Evolutionary conservation across 2,329 filamentous ascomycete genomes (phyloP).

Genomic region (Corynespora cassiicola): DNA sequence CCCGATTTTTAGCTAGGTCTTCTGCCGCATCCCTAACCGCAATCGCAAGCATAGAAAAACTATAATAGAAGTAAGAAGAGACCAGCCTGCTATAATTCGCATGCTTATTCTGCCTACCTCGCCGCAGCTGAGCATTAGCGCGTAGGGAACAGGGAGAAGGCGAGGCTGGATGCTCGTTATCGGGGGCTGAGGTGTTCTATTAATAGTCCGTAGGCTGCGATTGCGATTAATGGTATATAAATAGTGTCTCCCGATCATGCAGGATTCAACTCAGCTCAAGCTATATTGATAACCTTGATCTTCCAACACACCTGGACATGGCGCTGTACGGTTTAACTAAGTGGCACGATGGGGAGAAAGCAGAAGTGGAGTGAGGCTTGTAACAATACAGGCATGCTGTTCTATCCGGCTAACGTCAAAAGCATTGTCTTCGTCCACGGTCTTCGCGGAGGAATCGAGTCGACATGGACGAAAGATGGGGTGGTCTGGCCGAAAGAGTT

Average conservation of each 20-base stretch:
- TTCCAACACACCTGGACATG: conserved; percentile 3
- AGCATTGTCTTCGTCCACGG: conserved; percentile 10
- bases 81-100: background rate
- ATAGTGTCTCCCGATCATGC: conserved; percentile 1
- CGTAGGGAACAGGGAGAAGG: conserved; percentile 1
- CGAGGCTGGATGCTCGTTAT: conserved; percentile 2
- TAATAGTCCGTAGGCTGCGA: conserved; percentile 4
- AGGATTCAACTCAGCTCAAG: conserved; percentile 2
- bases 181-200: conserved; percentile 4
- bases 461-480: conserved; percentile 7
- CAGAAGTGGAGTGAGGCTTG: conserved; percentile 6
- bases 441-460: conserved; percentile 5
- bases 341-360: conserved; percentile 6
- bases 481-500: conserved; percentile 8
- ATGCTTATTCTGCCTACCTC: conserved; percentile 1
- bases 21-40: too few species aligned
- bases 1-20: too few species aligned
- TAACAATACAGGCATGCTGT: conserved; percentile 4
- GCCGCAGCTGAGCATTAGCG: conserved; percentile 1
- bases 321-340: conserved; percentile 2
- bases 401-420: conserved; percentile 3
- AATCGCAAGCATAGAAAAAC: too few species aligned
- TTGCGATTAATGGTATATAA: conserved; percentile 5
- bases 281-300: conserved; percentile 1
- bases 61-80: background rate